A percentile compares a stretch with the other conserved stretches of the same genome.
These are phyloP conservation scores for Lumnitzera racemosa DNA, from an alignment of 345 rosid species.

Conservation along the genomic window DNA sequence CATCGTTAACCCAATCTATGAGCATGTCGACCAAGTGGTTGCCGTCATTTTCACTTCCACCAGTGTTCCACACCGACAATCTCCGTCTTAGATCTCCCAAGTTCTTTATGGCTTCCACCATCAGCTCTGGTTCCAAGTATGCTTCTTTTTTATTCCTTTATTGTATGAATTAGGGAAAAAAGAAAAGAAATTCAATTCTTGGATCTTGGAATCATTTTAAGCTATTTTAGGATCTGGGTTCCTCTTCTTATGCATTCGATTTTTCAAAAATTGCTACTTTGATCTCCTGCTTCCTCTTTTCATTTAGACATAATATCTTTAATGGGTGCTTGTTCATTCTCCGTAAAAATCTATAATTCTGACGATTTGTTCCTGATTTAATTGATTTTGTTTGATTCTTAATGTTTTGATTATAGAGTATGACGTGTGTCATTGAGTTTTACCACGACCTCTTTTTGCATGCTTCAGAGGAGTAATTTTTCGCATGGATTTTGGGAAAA, in stretches of 20 bases:
- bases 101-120: constrained; percentile 64
- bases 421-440: too few relatives aligned
- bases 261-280: background rate
- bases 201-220: constrained; percentile 6
- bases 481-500: too few relatives aligned
- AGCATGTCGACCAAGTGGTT: constrained; percentile 1
- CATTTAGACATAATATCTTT: background rate
- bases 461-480: too few relatives aligned
- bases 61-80: constrained; percentile 19
- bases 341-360: too few relatives aligned
- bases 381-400: too few relatives aligned
- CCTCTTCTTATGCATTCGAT: constrained; percentile 2
- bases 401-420: too few relatives aligned
- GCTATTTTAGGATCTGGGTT: constrained; percentile 24
- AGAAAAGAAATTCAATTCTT: background rate
- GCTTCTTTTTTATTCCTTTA: background rate
- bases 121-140: constrained; percentile 60
- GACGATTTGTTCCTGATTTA: too few relatives aligned
- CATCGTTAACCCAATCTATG: too few relatives aligned
- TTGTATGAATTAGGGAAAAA: too few relatives aligned
- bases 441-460: too few relatives aligned
- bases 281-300: background rate
- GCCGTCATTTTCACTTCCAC: constrained; percentile 51
- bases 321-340: background rate
- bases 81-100: constrained; percentile 65